Percentiles rank a stretch among this genome's conserved stretches.
phyloP scores from a whole-genome alignment of 257 asterid genomes.

The Agastache rugosa region DNA sequence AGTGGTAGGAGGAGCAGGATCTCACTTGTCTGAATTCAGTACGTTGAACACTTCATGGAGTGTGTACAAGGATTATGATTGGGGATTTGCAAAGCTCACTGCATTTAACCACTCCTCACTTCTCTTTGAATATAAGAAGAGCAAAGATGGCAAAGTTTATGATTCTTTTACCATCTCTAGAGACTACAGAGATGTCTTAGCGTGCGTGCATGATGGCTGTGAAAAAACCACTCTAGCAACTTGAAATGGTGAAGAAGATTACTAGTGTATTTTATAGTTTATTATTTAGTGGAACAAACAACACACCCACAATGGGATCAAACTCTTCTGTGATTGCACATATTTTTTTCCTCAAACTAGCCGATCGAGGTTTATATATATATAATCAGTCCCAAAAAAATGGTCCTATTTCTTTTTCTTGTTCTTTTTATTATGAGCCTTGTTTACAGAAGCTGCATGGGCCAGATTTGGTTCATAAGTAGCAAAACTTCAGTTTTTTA shows the following conservation, averaged over 20 bases:
- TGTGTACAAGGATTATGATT: slow-evolving; percentile 71
- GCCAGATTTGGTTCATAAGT: too few relatives aligned
- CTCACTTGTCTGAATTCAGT: slow-evolving; percentile 66
- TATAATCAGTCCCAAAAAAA: too few relatives aligned
- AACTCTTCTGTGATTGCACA: background rate
- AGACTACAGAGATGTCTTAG: slow-evolving; percentile 79
- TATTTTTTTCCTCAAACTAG: too few relatives aligned
- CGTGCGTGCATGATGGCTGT: slow-evolving; percentile 80
- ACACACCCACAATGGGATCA: background rate
- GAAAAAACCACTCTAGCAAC: slow-evolving; percentile 63
- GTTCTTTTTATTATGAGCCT: too few relatives aligned
- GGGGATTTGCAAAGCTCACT: slow-evolving; percentile 76
- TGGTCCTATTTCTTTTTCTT: too few relatives aligned
- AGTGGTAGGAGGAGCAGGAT: slow-evolving; percentile 77
- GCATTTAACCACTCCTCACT: slow-evolving; percentile 73
- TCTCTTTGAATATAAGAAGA: slow-evolving; percentile 79
- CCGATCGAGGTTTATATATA: too few relatives aligned
- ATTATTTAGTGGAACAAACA: background rate
- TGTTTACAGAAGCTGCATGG: too few relatives aligned
- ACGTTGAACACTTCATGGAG: slow-evolving; percentile 66
- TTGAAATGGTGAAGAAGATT: slow-evolving; percentile 32
- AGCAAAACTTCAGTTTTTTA: too few relatives aligned
- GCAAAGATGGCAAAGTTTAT: slow-evolving; percentile 74
- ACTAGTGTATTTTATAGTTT: background rate
- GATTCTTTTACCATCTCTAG: slow-evolving; percentile 85